Evolutionary conservation across 78 protist species (phyloP).

Genomic region (Guillardia theta): DNA sequence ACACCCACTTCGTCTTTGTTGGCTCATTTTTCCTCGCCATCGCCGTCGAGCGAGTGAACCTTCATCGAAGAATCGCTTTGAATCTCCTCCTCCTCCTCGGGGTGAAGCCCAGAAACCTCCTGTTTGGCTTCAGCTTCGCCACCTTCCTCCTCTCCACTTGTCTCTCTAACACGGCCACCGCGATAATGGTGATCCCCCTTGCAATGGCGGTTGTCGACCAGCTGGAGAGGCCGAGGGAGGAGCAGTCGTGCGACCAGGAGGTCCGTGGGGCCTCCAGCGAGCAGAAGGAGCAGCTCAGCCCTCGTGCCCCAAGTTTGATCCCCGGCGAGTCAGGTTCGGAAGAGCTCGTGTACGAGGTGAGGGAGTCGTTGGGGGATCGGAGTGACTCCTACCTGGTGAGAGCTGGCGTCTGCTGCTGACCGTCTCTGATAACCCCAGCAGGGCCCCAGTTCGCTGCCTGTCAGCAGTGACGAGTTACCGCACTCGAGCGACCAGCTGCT

Average conservation of each 20-base stretch:
- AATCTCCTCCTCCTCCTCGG: background rate
- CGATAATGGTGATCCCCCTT: slow-evolving; percentile 27
- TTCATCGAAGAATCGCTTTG: background rate
- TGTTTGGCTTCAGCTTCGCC: background rate
- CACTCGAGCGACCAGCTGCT: no score
- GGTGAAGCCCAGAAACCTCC: background rate
- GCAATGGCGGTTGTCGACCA: background rate
- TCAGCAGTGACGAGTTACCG: no score
- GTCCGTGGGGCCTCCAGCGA: no score
- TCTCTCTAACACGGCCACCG: background rate
- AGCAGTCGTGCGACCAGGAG: background rate
- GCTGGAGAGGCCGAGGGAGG: background rate
- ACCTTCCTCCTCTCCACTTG: slow-evolving; percentile 17
- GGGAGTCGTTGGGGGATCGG: no score
- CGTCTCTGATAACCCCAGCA: no score
- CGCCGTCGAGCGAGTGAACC: background rate
- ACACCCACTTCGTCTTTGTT: slow-evolving; percentile 21
- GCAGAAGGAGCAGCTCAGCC: no score
- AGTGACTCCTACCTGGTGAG: no score
- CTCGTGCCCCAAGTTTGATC: no score
- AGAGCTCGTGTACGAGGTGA: no score
- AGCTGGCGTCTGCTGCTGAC: no score
- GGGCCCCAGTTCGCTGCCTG: no score
- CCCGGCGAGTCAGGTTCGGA: no score
- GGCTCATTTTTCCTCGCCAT: slow-evolving; percentile 13